Percentiles rank a stretch among this genome's conserved stretches.
Evolutionary conservation across 1,284 basidiomycete genomes (phyloP).

Genomic region (Exobasidium cylindrosporum): DNA sequence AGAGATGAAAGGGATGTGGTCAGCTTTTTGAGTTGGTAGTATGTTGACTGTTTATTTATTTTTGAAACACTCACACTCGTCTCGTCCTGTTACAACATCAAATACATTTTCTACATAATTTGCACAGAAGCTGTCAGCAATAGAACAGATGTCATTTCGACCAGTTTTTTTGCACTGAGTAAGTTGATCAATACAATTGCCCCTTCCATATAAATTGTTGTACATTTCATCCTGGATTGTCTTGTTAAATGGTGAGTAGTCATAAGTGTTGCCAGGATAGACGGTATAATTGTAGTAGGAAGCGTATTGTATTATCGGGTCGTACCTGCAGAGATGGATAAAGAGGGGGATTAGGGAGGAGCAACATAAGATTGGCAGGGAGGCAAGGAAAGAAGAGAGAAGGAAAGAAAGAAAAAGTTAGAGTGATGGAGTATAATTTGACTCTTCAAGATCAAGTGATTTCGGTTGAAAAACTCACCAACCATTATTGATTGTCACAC

Average conservation of each 20-base stretch:
- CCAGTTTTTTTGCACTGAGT: constrained; percentile 29
- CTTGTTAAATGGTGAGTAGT: constrained; percentile 29
- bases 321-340: constrained; percentile 27
- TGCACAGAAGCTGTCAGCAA: constrained; percentile 35
- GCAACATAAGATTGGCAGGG: not conserved
- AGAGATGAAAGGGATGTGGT: not conserved
- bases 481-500: constrained; percentile 62
- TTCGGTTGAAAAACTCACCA: constrained; percentile 21
- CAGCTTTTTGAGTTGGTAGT: too few species aligned
- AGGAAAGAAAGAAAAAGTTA: too few species aligned
- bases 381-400: too few species aligned
- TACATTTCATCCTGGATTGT: constrained; percentile 26
- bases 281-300: constrained; percentile 46
- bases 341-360: not conserved
- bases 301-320: constrained; percentile 34
- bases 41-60: too few species aligned
- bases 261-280: constrained; percentile 24
- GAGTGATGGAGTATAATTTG: too few species aligned
- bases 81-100: constrained; percentile 27
- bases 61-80: constrained; percentile 25
- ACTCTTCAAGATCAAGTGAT: not conserved
- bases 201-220: constrained; percentile 29
- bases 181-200: constrained; percentile 40
- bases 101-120: constrained; percentile 29
- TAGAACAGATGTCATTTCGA: constrained; percentile 29